Percentiles rank a stretch among this genome's conserved stretches.
Conservation (phyloP, 768 basidiomycete genomes). For the Leccinum rimulosum region DNA sequence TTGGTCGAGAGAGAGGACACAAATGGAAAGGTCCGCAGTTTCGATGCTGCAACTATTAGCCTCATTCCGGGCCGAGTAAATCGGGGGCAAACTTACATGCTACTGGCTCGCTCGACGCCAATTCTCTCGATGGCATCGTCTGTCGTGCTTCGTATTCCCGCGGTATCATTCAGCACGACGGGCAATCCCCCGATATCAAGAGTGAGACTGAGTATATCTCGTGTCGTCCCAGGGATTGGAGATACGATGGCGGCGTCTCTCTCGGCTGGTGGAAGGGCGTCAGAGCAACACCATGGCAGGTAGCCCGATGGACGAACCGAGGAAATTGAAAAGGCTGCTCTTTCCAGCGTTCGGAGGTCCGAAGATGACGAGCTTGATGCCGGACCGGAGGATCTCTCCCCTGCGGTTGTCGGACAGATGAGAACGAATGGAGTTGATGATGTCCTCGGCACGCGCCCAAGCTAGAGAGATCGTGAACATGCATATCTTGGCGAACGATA, state of each 20-base stretch:
- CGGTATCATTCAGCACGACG: slow-evolving; percentile 80
- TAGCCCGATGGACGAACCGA: slow-evolving; percentile 46
- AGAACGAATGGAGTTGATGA: slow-evolving; percentile 49
- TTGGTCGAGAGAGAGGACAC: slow-evolving; percentile 72
- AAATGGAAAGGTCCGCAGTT: slow-evolving; percentile 70
- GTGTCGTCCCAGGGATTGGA: slow-evolving; percentile 81
- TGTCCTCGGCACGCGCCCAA: slow-evolving; percentile 42
- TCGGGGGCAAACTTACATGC: slow-evolving; percentile 48
- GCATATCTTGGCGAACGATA: background rate
- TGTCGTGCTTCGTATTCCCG: slow-evolving; percentile 68
- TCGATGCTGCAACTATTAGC: slow-evolving; percentile 48
- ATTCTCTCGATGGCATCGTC: slow-evolving; percentile 73
- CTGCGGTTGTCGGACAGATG: slow-evolving; percentile 70
- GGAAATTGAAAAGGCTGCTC: slow-evolving; percentile 81
- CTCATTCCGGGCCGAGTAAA: background rate
- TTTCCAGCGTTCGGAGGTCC: slow-evolving; percentile 96
- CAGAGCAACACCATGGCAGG: background rate
- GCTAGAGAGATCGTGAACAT: slow-evolving; percentile 39
- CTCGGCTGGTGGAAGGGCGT: slow-evolving; percentile 51
- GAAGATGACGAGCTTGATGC: slow-evolving; percentile 82
- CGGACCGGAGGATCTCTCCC: slow-evolving; percentile 82
- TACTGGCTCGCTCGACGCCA: slow-evolving; percentile 71
- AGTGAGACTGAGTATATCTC: slow-evolving; percentile 82
- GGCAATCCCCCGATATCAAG: slow-evolving; percentile 89
- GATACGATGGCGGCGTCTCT: slow-evolving; percentile 91